Base-by-base conservation (phyloP, 768 basidiomycete species). In the Lyophyllum atratum region DNA sequence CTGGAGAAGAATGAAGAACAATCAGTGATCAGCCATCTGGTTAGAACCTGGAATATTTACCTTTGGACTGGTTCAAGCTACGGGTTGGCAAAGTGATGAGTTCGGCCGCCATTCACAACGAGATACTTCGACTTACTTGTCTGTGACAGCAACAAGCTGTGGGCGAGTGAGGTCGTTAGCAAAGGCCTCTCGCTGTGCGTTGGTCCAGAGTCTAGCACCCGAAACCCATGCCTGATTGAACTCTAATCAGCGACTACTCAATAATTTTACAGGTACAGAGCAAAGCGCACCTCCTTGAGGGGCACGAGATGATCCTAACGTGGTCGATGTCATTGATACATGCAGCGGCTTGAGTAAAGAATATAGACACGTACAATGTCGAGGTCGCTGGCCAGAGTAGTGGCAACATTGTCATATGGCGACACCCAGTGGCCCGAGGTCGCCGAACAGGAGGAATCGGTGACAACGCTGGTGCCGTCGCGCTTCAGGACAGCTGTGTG, bases 141-240 rank as follows among this genome's bases (percentile, higher is more conserved):
- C 72, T 4, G 80, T 78, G 37, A 84, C 75, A 40, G 82, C 82
- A 28, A 83, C 67, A 3, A 85, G 72, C 66, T 84, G 83, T 6
- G 83, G 83, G 24, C 81, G 74, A 1, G 76, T 79, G 44, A 85
- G 65, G 52, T 85, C 84, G 60, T 84, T 85, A 10, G 84, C 83
- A 53, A 78, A 81, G 0, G 77, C 71, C 59, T 83, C 76, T 28
- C 83, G 76, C 57, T 79, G 77, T 1, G 77, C 79, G 34, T 60
- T 64, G 14, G 82, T 80, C 84, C 84, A 85, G 40, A 62, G 55
- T 9, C 79, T 71, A 14, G 83, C 84, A 21, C 83, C 84, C 8
- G 81, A 83, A 0, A 84, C 59, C 83, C 83, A 84, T 0, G 83
- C 83, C 76, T 81, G 28, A 2, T 10, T 11, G 21, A 24, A 44